Conservation (phyloP, 495 filamentous ascomycete genomes). For the Paragyromitra xinjiangensis region DNA sequence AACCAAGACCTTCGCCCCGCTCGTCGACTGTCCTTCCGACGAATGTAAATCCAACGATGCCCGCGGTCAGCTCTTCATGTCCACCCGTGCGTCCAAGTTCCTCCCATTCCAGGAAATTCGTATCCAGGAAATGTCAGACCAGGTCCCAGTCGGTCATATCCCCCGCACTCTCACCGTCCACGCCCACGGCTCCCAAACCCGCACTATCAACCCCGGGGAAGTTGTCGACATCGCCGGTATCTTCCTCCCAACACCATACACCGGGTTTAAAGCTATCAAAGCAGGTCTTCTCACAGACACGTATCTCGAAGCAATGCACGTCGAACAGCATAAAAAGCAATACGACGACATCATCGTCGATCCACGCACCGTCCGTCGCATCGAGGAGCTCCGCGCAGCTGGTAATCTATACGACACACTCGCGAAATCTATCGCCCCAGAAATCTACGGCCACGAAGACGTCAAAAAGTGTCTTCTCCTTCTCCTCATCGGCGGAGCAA, state of each 20-base stretch:
- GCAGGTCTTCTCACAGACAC: constrained; percentile 95
- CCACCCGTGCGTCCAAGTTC: constrained; percentile 94
- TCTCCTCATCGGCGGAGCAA: constrained; percentile 94
- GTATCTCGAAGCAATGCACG: constrained; percentile 91
- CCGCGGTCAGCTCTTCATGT: constrained; percentile 91
- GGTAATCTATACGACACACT: constrained; percentile 95
- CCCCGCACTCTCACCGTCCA: constrained; percentile 87
- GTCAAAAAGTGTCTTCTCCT: constrained; percentile 97
- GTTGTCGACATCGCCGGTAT: constrained; percentile 92
- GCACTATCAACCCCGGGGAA: constrained; percentile 91
- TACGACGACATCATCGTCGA: constrained; percentile 85
- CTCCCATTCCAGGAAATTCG: constrained; percentile 98
- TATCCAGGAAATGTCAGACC: constrained; percentile 97
- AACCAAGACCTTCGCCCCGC: constrained; percentile 85
- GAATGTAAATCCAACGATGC: constrained; percentile 91
- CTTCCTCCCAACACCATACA: constrained; percentile 96
- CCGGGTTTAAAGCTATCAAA: constrained; percentile 94
- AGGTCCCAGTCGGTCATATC: constrained; percentile 97
- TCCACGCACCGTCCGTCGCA: constrained; percentile 76
- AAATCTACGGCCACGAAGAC: constrained; percentile 95
- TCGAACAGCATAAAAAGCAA: constrained; percentile 95
- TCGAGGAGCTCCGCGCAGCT: constrained; percentile 78
- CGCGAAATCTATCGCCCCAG: constrained; percentile 92
- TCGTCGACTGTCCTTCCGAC: constrained; percentile 82
- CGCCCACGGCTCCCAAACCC: constrained; percentile 84